Percentiles rank a stretch among this genome's conserved stretches.
phyloP scores from a whole-genome alignment of 1,284 basidiomycete species.

The Omphalotus olearius region DNA sequence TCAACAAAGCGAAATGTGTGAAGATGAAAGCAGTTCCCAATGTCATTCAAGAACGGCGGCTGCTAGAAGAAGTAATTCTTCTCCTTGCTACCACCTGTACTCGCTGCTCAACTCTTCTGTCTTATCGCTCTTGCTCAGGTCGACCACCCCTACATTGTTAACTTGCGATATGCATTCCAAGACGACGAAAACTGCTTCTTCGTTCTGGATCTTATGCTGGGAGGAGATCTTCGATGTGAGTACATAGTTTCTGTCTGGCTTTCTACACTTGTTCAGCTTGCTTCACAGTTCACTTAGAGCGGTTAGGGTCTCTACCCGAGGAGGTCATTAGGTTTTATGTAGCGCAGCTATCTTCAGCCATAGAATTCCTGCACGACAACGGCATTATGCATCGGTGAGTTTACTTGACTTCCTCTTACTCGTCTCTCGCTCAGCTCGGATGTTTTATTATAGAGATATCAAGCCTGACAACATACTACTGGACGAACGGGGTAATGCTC shows the following conservation, averaged over 20 bases:
- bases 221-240: constrained; percentile 92
- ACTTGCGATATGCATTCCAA: constrained; percentile 96
- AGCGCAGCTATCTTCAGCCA: constrained; percentile 84
- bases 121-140: constrained; percentile 47
- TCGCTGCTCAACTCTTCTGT: constrained; percentile 1
- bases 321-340: constrained; percentile 88
- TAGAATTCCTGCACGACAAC: constrained; percentile 90
- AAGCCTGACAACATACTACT: constrained; percentile 98
- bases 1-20: constrained; percentile 97
- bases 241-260: constrained; percentile 16
- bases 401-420: neutral
- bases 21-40: constrained; percentile 98
- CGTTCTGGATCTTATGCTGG: constrained; percentile 96
- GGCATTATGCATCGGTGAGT: constrained; percentile 91
- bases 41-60: constrained; percentile 89
- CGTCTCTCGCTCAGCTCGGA: neutral
- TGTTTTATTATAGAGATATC: constrained; percentile 68
- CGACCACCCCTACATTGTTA: constrained; percentile 96
- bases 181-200: constrained; percentile 99
- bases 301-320: constrained; percentile 80
- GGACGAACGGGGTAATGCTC: constrained; percentile 93
- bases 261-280: constrained; percentile 17
- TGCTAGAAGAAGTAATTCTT: constrained; percentile 80
- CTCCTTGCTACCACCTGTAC: constrained; percentile 21
- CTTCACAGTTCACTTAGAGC: constrained; percentile 82